These are phyloP conservation scores for Diplogelasinospora grovesii DNA, from an alignment of 495 filamentous ascomycete genomes.

Conservation along the genomic window DNA sequence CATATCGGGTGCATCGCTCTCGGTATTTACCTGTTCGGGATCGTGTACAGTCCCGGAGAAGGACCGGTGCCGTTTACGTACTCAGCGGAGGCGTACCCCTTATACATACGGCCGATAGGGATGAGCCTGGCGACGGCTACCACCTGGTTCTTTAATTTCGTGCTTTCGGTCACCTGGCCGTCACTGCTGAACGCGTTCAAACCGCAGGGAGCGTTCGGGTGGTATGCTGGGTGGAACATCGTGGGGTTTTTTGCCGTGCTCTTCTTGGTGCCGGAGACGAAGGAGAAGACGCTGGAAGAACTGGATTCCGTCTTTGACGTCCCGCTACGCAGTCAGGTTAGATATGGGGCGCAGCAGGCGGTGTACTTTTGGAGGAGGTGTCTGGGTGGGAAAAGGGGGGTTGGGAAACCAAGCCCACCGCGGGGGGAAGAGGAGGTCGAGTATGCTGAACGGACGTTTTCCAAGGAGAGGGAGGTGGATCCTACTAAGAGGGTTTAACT, in stretches of 20 bases:
- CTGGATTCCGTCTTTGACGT: conserved; percentile 48
- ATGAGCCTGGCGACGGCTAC: conserved; percentile 65
- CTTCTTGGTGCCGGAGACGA: conserved; percentile 73
- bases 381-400: conserved; percentile 1
- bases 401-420: neutral
- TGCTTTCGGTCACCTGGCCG: conserved; percentile 64
- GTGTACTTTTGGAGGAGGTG: conserved; percentile 3
- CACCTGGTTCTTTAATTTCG: conserved; percentile 63
- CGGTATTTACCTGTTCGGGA: conserved; percentile 69
- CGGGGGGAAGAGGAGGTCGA: neutral
- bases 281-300: conserved; percentile 71
- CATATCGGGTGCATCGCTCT: conserved; percentile 54
- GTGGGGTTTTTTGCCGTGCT: conserved; percentile 64
- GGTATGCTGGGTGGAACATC: conserved; percentile 66
- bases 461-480: neutral
- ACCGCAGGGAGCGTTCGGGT: conserved; percentile 56
- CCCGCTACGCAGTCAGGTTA: neutral
- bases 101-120: conserved; percentile 65
- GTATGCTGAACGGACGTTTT: too few species aligned
- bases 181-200: conserved; percentile 46
- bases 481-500: too few species aligned
- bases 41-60: conserved; percentile 73
- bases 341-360: conserved; percentile 4
- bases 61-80: conserved; percentile 83
- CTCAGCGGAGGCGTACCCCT: conserved; percentile 71